Base-by-base conservation (phyloP, 768 basidiomycete species). In the Asterophora lycoperdoides region DNA sequence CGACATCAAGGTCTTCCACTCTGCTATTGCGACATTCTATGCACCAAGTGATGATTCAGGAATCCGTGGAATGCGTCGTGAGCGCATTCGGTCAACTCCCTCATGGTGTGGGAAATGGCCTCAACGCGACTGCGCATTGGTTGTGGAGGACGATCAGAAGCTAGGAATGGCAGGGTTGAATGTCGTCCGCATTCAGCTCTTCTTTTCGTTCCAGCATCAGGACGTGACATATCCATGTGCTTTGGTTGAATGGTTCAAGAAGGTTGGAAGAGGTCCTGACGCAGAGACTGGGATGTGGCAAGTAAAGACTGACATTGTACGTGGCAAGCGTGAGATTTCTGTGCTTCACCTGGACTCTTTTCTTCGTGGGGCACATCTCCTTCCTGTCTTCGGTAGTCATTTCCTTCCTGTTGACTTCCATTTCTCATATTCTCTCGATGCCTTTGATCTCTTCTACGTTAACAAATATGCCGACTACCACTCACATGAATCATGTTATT, bases 31-130 rank as follows among this genome's bases (percentile, higher is more conserved):
- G 3, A 51, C 38, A 1, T 70, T 63, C 44, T 64, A 61, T 52
- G 64, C 70, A 6, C 70, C 71, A 15, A 73, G 71, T 9, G 30
- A 32, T 30, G 44, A 53, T 17, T 64, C 57, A 40, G 67, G 69
- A 5, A 46, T 61, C 30, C 13, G 32, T 8, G 33, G 38, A 15
- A 48, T 48, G 46, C 20, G 13, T 14, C 37, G 46, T 2, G 29
- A 70, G 47, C 51, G 49, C 6, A 70, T 73, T 26, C 50, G 60
- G 1, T 51, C 64, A 1, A 63, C 52, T 8, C 56, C 53, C 9
- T 48, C 48, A 1, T 73, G 69, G 68, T 53, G 56, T n/a, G 52
- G 53, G 7, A 61, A 57, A 1, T 30, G 52, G 17, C 37, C 60
- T n/a, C 47, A 60, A 1, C 53, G 61, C 41, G 68, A 74, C 32